Evolutionary conservation across 352 stramenopile genomes (phyloP), one percentile per base, ranked within the genome.

Genomic region (Pythium rishiriense): DNA sequence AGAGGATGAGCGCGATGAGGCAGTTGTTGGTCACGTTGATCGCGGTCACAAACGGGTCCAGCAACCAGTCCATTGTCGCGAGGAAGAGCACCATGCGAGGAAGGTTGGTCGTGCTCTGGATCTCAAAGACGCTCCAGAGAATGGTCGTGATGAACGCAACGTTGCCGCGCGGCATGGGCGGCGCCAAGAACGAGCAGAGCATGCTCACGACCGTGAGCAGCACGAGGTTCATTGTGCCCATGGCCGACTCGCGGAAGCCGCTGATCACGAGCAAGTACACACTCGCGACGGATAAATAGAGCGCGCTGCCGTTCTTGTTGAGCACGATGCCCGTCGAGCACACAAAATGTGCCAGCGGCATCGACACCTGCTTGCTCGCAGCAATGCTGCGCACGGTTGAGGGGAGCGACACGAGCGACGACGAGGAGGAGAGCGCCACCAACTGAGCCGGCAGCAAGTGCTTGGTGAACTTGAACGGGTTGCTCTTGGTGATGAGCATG

Each of bases 231-330:
- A 45, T 55, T 0, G 68, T 58, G 12, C 73, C 67, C 33, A 79
- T 56, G 12, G 66, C 58, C 1, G 28, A 31, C 19, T 67, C 52
- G 26, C 53, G 58, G 4, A 60, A 39, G 12, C 66, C 72, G 43
- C 22, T 52, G 69, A 71, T 55, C 68, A 60, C 65, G 15, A 89
- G 43, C 22, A 87, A 64, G 60, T 84, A 91, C 8, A 85, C 51
- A 0, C 68, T 76, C 33, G 64, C 72, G 7, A 81, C 64, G 0
- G 82, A 81, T 17, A 89, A 46, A 33, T 88, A 88, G 33, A 86
- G 22, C 7, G 78, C 82, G 9, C 70, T 83, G 39, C 82, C 82
- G n/a, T 72, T 82, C 70, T 89, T 85, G 71, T 88, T 89, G 24
- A 91, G 60, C 19, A 77, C 70, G 0, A 68, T 58, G 21, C 82